Percentiles rank a stretch among this genome's conserved stretches.
These are phyloP conservation scores for Lipomyces oligophaga DNA, from an alignment of 805 yeast species.

Conservation along the genomic window DNA sequence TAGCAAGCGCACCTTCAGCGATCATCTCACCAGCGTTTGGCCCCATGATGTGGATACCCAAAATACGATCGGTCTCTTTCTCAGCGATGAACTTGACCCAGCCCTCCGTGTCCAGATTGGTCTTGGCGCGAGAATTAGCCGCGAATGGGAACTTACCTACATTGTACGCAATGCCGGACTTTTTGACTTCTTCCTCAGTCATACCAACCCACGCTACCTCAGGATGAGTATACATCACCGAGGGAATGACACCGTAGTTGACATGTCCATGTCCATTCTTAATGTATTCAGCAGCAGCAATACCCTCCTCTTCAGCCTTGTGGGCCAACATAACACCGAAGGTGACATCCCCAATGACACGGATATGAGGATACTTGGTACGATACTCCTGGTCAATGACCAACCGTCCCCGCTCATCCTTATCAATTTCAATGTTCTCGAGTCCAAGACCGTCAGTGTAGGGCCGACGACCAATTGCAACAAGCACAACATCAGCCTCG, in stretches of 20 bases:
- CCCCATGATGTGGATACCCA: constrained; percentile 96
- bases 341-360: constrained; percentile 97
- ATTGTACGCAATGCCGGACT: constrained; percentile 84
- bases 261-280: constrained; percentile 96
- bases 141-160: constrained; percentile 97
- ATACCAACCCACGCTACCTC: constrained; percentile 99
- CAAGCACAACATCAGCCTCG: constrained; percentile 89
- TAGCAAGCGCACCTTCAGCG: constrained; percentile 95
- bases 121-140: constrained; percentile 99
- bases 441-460: constrained; percentile 84
- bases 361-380: constrained; percentile 87
- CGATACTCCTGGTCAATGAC: constrained; percentile 92
- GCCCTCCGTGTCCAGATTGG: constrained; percentile 95
- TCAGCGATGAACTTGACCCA: constrained; percentile 94
- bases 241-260: constrained; percentile 95
- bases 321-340: constrained; percentile 99
- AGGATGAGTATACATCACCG: constrained; percentile 99
- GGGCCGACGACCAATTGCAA: constrained; percentile 99
- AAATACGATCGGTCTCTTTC: constrained; percentile 92
- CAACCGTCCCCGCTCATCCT: constrained; percentile 87
- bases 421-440: constrained; percentile 84
- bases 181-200: constrained; percentile 91
- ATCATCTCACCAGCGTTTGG: constrained; percentile 99
- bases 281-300: constrained; percentile 95
- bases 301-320: constrained; percentile 99